These are phyloP conservation scores for Hanseniaspora nectarophila DNA, from an alignment of 805 yeast species.

Conservation along the genomic window DNA sequence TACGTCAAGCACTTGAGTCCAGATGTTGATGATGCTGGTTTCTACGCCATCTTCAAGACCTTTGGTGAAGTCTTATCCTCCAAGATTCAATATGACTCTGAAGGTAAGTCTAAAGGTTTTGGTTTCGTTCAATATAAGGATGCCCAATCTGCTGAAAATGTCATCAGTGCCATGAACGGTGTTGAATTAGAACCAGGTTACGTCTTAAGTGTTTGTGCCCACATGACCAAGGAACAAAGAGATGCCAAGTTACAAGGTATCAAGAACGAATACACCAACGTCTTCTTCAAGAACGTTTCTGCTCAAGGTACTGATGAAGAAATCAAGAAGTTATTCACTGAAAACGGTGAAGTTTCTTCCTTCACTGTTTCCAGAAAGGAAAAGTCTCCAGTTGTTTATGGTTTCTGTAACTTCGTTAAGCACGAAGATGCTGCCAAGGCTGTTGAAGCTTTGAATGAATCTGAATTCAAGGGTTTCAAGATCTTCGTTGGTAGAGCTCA, in stretches of 20 bases:
- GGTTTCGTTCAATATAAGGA: constrained; percentile 96
- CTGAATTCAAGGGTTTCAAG: constrained; percentile 72
- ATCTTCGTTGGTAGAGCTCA: constrained; percentile 97
- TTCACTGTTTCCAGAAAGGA: constrained; percentile 65
- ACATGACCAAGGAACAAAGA: constrained; percentile 85
- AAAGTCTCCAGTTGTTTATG: constrained; percentile 76
- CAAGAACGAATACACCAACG: constrained; percentile 89
- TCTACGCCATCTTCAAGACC: constrained; percentile 94
- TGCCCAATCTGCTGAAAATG: constrained; percentile 83
- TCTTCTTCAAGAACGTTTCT: constrained; percentile 84
- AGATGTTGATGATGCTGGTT: constrained; percentile 95
- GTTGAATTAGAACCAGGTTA: constrained; percentile 84
- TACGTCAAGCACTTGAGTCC: constrained; percentile 98
- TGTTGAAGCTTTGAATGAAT: constrained; percentile 81
- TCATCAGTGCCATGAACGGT: constrained; percentile 95
- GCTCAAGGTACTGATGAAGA: constrained; percentile 57
- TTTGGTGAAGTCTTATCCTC: constrained; percentile 93
- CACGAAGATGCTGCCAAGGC: constrained; percentile 87
- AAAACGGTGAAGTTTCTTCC: constrained; percentile 74
- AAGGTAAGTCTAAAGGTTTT: constrained; percentile 86
- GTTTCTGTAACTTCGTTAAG: constrained; percentile 79
- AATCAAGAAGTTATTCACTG: constrained; percentile 57
- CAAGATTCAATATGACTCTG: constrained; percentile 90
- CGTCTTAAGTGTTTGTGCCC: constrained; percentile 92
- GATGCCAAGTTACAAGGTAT: constrained; percentile 81